Conservation (phyloP, 805 yeast species). For the Yueomyces sp. region DNA sequence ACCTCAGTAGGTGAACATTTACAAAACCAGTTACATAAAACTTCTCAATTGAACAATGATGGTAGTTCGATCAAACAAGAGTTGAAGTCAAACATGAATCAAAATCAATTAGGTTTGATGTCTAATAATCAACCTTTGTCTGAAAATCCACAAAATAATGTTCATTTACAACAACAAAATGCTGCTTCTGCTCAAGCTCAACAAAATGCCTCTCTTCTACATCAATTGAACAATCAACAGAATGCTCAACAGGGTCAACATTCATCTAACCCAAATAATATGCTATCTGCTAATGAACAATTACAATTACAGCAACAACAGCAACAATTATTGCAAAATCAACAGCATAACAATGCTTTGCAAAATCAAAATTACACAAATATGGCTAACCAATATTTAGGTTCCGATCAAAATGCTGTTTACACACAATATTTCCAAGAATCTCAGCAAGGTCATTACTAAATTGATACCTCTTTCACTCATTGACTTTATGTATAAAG, state of each 20-base stretch:
- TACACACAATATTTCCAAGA: constrained; percentile 53
- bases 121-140: background rate
- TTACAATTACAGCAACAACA: background rate
- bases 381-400: constrained; percentile 25
- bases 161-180: background rate
- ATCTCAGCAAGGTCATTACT: constrained; percentile 45
- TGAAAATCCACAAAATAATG: background rate
- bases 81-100: background rate
- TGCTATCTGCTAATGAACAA: constrained; percentile 19
- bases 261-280: constrained; percentile 29
- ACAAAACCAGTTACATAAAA: background rate
- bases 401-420: constrained; percentile 41
- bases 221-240: constrained; percentile 3
- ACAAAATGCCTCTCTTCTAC: constrained; percentile 5
- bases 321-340: background rate
- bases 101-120: background rate
- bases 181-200: constrained; percentile 8
- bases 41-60: background rate
- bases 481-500: too few species aligned
- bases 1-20: background rate
- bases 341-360: constrained; percentile 10
- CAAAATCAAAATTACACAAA: constrained; percentile 25
- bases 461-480: constrained; percentile 1
- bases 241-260: constrained; percentile 22
- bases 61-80: background rate